Base-by-base conservation (phyloP, 148 eudicot genomes). In the Rhododendron vialii region DNA sequence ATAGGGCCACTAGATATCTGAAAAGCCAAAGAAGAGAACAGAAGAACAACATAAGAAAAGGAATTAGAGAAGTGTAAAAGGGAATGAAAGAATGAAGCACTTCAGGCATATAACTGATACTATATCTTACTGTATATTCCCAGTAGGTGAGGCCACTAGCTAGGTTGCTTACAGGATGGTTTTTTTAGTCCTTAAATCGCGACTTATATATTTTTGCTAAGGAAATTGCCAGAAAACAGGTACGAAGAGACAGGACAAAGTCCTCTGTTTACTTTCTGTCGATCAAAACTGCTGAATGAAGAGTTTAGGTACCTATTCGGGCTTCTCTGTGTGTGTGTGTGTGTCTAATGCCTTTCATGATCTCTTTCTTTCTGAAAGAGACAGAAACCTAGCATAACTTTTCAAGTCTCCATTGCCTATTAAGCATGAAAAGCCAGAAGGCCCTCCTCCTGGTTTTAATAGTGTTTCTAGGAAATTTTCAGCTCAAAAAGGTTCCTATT, bases 191-290 rank as follows among this genome's bases (percentile, higher is more conserved):
- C 55, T 82, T 82, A 12, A 67, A 45, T 43, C 77, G 17, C 35
- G 41, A 61, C 67, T 26, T 28, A 20, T 22, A 78, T 76, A 82
- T 28, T 18, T 36, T 28, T n/a, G 51, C 41, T 12, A 36, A 86
- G 83, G 74, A 71, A 73, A 22, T 59, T n/a, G 28, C 10, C 26
- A 43, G 86, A 28, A 85, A 85, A 57, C 59, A 59, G 51, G 78
- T 55, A 78, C 59, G 26, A 43, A 77, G 26, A 50, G 20, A 48
- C 26, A 41, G 76, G 45, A 78, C 65, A 24, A 43, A 78, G 51
- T 69, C 35, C 41, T 85, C 61, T 78, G 28, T 76, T 82, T 77
- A 33, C 20, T 24, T 36, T 11, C 20, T 38, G 43, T n/a, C 74
- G 38, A 36, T 50, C 74, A 55, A 45, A 53, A 30, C 28, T 20